phyloP scores from a whole-genome alignment of 2,329 filamentous ascomycete genomes.

The Penicillium capsulatum region DNA sequence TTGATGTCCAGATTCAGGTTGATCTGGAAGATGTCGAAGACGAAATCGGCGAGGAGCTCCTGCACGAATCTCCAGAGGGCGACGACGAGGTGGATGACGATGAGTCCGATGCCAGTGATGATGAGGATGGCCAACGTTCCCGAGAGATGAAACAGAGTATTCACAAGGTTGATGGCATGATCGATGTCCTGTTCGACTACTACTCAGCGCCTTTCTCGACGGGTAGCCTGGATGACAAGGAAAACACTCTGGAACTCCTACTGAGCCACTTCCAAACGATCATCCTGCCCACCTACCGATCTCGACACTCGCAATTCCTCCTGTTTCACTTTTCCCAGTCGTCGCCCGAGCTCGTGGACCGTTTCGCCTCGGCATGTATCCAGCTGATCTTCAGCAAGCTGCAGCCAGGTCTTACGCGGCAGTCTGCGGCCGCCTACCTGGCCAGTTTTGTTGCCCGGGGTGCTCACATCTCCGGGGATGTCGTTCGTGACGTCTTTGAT shows the following conservation, averaged over 20 bases:
- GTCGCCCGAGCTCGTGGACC: slow-evolving; percentile 71
- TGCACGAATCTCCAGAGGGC: slow-evolving; percentile 47
- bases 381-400: slow-evolving; percentile 66
- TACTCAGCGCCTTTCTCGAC: slow-evolving; percentile 70
- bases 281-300: slow-evolving; percentile 85
- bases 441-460: slow-evolving; percentile 92
- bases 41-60: slow-evolving; percentile 67
- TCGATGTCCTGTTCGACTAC: slow-evolving; percentile 81
- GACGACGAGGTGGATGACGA: slow-evolving; percentile 52
- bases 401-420: slow-evolving; percentile 67
- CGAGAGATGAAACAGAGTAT: slow-evolving; percentile 78
- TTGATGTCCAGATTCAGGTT: slow-evolving; percentile 91
- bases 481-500: slow-evolving; percentile 78
- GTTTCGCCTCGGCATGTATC: slow-evolving; percentile 75
- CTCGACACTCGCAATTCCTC: slow-evolving; percentile 89
- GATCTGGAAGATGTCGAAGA: slow-evolving; percentile 92
- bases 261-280: slow-evolving; percentile 81
- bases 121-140: slow-evolving; percentile 49
- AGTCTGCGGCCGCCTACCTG: slow-evolving; percentile 85
- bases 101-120: slow-evolving; percentile 57
- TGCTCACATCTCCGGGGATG: slow-evolving; percentile 68
- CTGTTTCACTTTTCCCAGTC: slow-evolving; percentile 92
- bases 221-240: slow-evolving; percentile 63
- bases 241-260: slow-evolving; percentile 71
- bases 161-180: slow-evolving; percentile 83